A percentile compares a stretch with the other conserved stretches of the same genome.
Conservation (phyloP, 495 filamentous ascomycete species). For the Penicillium turbatum region DNA sequence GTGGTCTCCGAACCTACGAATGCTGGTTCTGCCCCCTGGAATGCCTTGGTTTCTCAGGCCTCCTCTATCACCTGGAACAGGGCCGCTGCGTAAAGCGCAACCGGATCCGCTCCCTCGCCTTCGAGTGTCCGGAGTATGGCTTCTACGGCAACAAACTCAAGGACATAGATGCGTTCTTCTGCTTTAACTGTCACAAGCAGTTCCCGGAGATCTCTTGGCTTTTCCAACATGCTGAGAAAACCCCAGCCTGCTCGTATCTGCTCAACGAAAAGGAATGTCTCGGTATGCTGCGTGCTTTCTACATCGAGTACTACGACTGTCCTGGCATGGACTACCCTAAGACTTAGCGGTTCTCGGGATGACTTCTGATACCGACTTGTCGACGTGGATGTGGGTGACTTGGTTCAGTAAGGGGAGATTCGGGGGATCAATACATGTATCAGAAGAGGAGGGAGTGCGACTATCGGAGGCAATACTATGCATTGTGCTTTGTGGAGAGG, state of each 20-base stretch:
- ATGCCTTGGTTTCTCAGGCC: not conserved
- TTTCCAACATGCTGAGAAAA: not conserved
- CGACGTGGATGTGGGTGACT: not conserved
- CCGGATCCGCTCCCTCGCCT: not conserved
- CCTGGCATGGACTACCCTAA: not conserved
- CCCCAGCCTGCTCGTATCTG: not conserved
- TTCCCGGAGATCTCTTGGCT: not conserved
- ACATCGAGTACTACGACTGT: conserved; percentile 3
- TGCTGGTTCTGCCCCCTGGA: not conserved
- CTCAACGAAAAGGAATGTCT: not conserved
- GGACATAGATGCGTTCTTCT: not conserved
- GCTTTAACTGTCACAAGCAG: not conserved
- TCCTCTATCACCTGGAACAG: not conserved
- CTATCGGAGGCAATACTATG: too few relatives aligned
- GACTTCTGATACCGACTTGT: not conserved
- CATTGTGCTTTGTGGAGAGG: not conserved
- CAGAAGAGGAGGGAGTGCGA: too few relatives aligned
- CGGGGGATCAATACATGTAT: too few relatives aligned
- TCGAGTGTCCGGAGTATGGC: not conserved
- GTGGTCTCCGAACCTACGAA: not conserved
- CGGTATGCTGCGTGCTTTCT: not conserved
- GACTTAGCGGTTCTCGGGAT: not conserved
- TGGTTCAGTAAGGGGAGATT: not conserved
- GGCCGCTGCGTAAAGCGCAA: not conserved
- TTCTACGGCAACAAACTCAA: not conserved